Evolutionary conservation across 73 alveolate species (phyloP), one percentile per base, ranked within the genome.

Genomic region (Paramecium pentaurelia): DNA sequence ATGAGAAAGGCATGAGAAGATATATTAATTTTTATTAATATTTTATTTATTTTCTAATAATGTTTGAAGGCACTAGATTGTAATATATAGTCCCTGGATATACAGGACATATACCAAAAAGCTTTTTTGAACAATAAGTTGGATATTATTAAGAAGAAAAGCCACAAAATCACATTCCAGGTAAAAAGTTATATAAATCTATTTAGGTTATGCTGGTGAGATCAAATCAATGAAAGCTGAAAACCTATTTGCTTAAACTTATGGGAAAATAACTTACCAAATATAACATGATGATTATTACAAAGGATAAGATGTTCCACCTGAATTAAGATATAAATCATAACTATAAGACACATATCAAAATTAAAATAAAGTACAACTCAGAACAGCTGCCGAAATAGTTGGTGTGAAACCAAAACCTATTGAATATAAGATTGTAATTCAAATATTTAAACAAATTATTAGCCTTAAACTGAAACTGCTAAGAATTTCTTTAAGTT

Each of bases 51-150:
- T 58, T 14, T 60, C 71, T 60, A 60, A 71, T 54, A 71, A 89
- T 89, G 94, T 89, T 89, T 49, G 94, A 89, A 89, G 94, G 94
- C 75, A 89, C 94, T 14, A 68, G 94, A 89, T 71, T 89, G 58
- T 54, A 77, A 18, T 89, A 89, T n/a, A 83, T 89, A 6, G 94
- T 89, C 16, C 94, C 94, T 36, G 94, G 94, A 28, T 89, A 89
- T 73, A 89, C 94, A 28, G 94, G 94, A 64, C 88, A 89, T 47
- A 70, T 47, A 4, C 73, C 86, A 18, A 86, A 88, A 44, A 47
- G 64, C 47, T 58, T 54, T 22, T 88, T 88, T 34, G 77, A 80
- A 42, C 16, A 80, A 22, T 80, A 80, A 80, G 91, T 34, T 16
- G 91, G 91, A 45, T 80, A 80, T 12, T 80, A 80, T 40, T 68